A percentile compares a stretch with the other conserved stretches of the same genome.
Conservation (phyloP, 345 rosid genomes). For the Bruguiera parviflora region DNA sequence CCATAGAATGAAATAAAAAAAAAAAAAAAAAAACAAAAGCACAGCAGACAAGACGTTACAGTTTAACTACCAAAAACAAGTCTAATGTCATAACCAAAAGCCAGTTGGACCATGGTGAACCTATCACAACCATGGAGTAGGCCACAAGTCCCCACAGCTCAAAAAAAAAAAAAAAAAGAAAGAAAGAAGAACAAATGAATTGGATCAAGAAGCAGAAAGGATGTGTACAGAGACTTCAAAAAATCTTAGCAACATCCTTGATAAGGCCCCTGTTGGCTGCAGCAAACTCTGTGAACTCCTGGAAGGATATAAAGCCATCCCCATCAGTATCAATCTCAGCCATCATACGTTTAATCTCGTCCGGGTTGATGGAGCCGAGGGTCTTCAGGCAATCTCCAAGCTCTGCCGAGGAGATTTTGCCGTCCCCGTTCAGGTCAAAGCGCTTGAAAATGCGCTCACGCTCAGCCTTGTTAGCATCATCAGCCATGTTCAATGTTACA, state of each 20-base stretch:
- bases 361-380: constrained; percentile 54
- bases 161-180: no score
- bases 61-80: constrained; percentile 2
- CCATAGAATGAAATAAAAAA: no score
- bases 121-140: neutral
- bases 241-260: constrained; percentile 83
- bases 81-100: constrained; percentile 7
- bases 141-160: neutral
- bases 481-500: constrained; percentile 41
- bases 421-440: constrained; percentile 78
- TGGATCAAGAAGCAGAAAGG: neutral
- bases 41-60: neutral
- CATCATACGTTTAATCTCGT: constrained; percentile 82
- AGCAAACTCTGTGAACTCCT: constrained; percentile 71
- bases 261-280: constrained; percentile 66
- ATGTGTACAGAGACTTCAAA: constrained; percentile 24
- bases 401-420: constrained; percentile 69
- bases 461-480: constrained; percentile 48
- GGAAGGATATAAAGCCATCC: constrained; percentile 71
- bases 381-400: constrained; percentile 68
- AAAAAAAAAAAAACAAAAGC: neutral
- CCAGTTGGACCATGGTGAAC: neutral
- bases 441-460: constrained; percentile 70
- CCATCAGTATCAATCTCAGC: constrained; percentile 85
- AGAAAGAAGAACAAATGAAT: neutral